Evolutionary conservation across 768 basidiomycete species (phyloP).

Genomic region (Erythrobasidium yunnanense): DNA sequence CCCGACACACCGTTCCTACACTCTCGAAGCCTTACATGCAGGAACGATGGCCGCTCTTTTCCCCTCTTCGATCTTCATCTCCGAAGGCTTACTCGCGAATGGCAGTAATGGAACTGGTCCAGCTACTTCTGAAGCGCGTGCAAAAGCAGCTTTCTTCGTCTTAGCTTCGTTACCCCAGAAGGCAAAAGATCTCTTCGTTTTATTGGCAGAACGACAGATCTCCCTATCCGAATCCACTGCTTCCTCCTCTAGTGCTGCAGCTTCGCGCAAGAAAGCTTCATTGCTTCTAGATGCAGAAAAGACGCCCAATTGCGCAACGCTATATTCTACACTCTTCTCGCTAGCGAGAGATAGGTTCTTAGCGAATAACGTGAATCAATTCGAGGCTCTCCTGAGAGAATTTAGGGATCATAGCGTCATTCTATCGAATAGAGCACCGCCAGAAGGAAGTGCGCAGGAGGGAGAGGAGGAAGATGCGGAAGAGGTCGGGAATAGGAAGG

Average conservation of each 20-base stretch:
- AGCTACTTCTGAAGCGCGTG: slow-evolving; percentile 20
- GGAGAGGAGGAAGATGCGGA: slow-evolving; percentile 34
- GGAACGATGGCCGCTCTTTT: slow-evolving; percentile 30
- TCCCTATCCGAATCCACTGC: slow-evolving; percentile 46
- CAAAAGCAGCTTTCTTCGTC: slow-evolving; percentile 58
- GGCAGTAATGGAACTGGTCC: not conserved
- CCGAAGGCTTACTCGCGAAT: not conserved
- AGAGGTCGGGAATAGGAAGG: slow-evolving; percentile 29
- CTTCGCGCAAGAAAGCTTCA: not conserved
- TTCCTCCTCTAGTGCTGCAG: slow-evolving; percentile 14
- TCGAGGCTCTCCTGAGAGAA: slow-evolving; percentile 71
- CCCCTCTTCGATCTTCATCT: slow-evolving; percentile 21
- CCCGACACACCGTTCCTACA: slow-evolving; percentile 72
- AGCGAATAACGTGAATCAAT: slow-evolving; percentile 73
- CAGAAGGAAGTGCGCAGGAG: slow-evolving; percentile 45
- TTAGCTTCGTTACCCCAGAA: slow-evolving; percentile 76
- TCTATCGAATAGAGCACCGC: slow-evolving; percentile 44
- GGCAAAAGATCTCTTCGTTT: slow-evolving; percentile 66
- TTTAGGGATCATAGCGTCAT: slow-evolving; percentile 84
- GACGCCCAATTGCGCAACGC: slow-evolving; percentile 49
- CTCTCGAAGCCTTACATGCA: slow-evolving; percentile 52
- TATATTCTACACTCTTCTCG: slow-evolving; percentile 60
- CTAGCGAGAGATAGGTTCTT: slow-evolving; percentile 71
- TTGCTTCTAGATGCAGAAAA: slow-evolving; percentile 28
- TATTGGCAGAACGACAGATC: slow-evolving; percentile 61